These are phyloP conservation scores for Beauveria brongniartii DNA, from an alignment of 2,329 filamentous ascomycete species.

Conservation along the genomic window DNA sequence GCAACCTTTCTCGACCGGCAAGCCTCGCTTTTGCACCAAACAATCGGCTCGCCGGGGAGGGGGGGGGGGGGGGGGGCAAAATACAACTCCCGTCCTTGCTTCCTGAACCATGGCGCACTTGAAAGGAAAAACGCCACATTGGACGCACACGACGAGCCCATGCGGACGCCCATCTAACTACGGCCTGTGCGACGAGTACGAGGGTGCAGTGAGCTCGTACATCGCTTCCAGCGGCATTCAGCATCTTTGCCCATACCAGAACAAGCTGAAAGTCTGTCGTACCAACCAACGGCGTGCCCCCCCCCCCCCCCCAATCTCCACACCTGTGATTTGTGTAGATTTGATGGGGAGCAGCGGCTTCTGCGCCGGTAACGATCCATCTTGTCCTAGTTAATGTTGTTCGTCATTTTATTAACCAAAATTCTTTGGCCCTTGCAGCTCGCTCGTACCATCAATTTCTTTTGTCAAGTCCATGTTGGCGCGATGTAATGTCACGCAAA, in stretches of 20 bases:
- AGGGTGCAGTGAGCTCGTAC: not conserved
- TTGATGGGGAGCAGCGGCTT: not conserved
- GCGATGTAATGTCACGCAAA: not conserved
- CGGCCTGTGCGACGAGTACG: not conserved
- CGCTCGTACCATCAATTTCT: not conserved
- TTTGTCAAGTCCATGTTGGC: not conserved
- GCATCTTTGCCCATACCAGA: not conserved
- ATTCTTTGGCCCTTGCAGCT: not conserved
- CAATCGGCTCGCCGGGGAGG: too few relatives aligned
- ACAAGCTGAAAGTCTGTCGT: not conserved
- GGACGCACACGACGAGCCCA: not conserved
- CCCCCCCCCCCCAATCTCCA: too few relatives aligned
- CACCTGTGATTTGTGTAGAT: too few relatives aligned
- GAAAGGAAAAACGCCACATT: not conserved
- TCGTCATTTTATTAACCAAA: not conserved
- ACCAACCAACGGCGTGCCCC: not conserved
- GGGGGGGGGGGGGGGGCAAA: too few relatives aligned
- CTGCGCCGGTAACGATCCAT: not conserved
- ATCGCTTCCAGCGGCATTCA: not conserved
- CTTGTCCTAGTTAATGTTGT: not conserved
- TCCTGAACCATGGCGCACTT: too few relatives aligned
- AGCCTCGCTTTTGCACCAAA: too few relatives aligned
- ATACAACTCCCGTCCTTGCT: too few relatives aligned
- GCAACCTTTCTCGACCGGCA: too few relatives aligned
- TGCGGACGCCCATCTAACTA: not conserved